A percentile compares a stretch with the other conserved stretches of the same genome.
Evolutionary conservation across 805 yeast genomes (phyloP).

Genomic region (Sugiyamaella americana): DNA sequence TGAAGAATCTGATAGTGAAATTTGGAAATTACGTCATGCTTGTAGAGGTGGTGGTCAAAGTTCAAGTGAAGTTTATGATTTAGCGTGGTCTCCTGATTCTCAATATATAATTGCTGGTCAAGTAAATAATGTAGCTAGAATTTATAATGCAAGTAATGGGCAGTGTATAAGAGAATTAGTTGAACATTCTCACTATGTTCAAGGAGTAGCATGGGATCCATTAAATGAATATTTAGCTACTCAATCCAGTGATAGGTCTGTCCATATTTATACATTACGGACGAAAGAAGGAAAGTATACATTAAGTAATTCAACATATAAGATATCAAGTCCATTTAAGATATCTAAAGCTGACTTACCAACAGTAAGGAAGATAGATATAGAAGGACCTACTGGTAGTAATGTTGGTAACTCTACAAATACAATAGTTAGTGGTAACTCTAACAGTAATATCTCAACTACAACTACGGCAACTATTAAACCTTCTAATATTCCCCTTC

Average conservation of each 20-base stretch:
- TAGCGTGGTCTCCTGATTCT: constrained; percentile 89
- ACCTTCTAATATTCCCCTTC: neutral
- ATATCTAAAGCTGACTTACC: constrained; percentile 56
- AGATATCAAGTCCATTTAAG: constrained; percentile 33
- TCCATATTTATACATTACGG: constrained; percentile 56
- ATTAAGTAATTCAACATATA: constrained; percentile 31
- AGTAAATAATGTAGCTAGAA: constrained; percentile 78
- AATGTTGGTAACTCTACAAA: neutral
- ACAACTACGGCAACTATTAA: neutral
- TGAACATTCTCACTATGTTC: constrained; percentile 85
- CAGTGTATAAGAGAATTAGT: constrained; percentile 51
- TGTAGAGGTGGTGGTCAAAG: constrained; percentile 33
- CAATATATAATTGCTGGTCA: constrained; percentile 76
- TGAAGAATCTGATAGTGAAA: constrained; percentile 42
- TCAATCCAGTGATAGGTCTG: constrained; percentile 83
- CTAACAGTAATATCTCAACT: constrained; percentile 8
- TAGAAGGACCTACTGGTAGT: neutral
- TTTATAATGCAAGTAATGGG: constrained; percentile 56
- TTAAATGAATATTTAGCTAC: constrained; percentile 67
- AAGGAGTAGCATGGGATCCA: constrained; percentile 97
- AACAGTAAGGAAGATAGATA: constrained; percentile 17
- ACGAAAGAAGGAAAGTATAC: constrained; percentile 30
- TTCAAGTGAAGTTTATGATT: constrained; percentile 77
- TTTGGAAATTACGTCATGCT: constrained; percentile 63
- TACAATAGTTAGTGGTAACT: neutral